These are phyloP conservation scores for Yarrowia divulgata DNA, from an alignment of 805 yeast genomes.

Conservation along the genomic window DNA sequence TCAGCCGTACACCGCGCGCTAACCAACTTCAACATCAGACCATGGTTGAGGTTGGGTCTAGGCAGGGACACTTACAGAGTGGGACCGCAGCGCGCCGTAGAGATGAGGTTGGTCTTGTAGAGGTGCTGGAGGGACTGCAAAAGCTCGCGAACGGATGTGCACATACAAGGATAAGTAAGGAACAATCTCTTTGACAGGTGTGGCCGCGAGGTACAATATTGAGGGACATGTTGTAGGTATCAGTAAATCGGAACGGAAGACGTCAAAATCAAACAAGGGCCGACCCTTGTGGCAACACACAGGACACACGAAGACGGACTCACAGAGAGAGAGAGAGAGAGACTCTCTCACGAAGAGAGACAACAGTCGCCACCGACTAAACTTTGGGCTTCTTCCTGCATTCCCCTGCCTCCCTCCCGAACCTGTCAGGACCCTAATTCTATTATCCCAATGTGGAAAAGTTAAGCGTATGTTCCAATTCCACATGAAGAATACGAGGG, in stretches of 20 bases:
- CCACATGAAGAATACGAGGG: constrained; percentile 37
- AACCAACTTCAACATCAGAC: constrained; percentile 24
- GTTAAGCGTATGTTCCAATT: constrained; percentile 32
- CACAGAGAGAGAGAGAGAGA: not conserved
- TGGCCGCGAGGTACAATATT: not conserved
- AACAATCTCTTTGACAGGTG: not conserved
- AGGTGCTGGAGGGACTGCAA: no score
- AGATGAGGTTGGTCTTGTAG: not conserved
- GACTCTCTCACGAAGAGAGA: not conserved
- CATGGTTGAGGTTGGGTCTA: constrained; percentile 17
- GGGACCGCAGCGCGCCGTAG: constrained; percentile 3
- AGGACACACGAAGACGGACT: no score
- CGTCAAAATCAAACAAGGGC: not conserved
- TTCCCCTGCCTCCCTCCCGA: constrained; percentile 40
- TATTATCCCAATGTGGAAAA: constrained; percentile 23
- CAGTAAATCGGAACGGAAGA: not conserved
- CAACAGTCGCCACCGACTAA: constrained; percentile 32
- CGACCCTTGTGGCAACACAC: constrained; percentile 19
- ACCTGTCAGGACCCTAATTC: constrained; percentile 20
- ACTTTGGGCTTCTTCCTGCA: constrained; percentile 31
- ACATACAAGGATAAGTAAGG: no score
- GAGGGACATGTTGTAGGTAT: not conserved
- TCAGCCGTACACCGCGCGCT: constrained; percentile 38
- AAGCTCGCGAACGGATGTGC: no score
- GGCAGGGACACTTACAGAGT: constrained; percentile 1